Conservation (phyloP, 2,329 filamentous ascomycete species). For the Xylariaceae sp. region DNA sequence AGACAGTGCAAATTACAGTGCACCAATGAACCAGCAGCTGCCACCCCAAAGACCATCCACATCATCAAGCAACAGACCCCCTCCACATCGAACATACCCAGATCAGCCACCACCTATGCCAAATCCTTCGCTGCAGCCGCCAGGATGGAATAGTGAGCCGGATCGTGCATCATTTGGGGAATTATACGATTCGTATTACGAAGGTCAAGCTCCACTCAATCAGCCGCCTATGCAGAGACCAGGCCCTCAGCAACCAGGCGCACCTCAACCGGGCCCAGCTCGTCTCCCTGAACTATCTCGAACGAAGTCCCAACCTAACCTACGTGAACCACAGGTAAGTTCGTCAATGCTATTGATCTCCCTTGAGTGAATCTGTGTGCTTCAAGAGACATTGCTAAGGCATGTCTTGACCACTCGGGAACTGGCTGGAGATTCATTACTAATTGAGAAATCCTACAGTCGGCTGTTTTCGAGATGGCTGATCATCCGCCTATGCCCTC, state of each 20-base stretch:
- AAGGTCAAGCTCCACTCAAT: conserved; percentile 32
- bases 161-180: conserved; percentile 44
- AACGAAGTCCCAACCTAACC: conserved; percentile 64
- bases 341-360: too few species aligned
- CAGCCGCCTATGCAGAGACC: conserved; percentile 31
- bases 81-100: conserved; percentile 50
- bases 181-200: conserved; percentile 54
- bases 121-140: conserved; percentile 29
- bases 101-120: conserved; percentile 36
- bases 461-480: conserved; percentile 71
- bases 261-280: conserved; percentile 46
- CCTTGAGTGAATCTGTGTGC: too few species aligned
- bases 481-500: conserved; percentile 55
- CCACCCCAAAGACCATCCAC: conserved; percentile 53
- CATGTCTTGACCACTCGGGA: too few species aligned
- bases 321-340: conserved; percentile 58
- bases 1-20: conserved; percentile 46
- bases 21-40: conserved; percentile 40
- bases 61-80: conserved; percentile 48
- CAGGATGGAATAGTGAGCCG: conserved; percentile 34
- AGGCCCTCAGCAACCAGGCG: conserved; percentile 24
- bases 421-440: too few species aligned
- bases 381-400: too few species aligned
- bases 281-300: conserved; percentile 52
- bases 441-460: too few species aligned